Percentiles rank a stretch among this genome's conserved stretches.
These are phyloP conservation scores for Themeda triandra DNA, from an alignment of 176 grass and related monocot genomes.

Conservation along the genomic window DNA sequence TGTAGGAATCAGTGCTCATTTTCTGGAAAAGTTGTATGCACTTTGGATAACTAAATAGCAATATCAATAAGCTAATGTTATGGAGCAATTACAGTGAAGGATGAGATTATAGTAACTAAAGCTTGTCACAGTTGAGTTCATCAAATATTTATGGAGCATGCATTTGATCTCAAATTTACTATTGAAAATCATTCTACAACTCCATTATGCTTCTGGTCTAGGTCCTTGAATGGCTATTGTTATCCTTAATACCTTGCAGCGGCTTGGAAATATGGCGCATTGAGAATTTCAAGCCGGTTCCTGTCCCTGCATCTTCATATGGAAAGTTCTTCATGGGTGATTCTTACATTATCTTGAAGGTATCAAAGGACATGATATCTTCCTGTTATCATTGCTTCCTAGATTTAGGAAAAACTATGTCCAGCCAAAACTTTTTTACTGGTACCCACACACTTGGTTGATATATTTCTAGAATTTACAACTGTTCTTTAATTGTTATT, in stretches of 20 bases:
- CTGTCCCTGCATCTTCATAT: conserved; percentile 52
- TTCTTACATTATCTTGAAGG: conserved; percentile 80
- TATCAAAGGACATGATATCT: conserved; percentile 22
- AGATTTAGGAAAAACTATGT: not conserved
- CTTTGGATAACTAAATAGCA: not conserved
- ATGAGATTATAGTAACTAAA: not conserved
- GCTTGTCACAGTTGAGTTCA: not conserved
- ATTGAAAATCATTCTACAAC: not conserved
- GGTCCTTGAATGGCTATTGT: not conserved
- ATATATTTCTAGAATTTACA: not conserved
- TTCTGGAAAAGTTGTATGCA: not conserved
- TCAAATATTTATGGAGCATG: not conserved
- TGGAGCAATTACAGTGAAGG: not conserved
- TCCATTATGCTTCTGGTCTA: conserved; percentile 1
- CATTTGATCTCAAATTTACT: not conserved
- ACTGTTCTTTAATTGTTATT: not conserved
- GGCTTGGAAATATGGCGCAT: conserved; percentile 79
- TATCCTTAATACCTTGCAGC: conserved; percentile 34
- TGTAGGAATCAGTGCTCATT: not conserved
- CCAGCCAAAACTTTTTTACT: conserved; percentile 4
- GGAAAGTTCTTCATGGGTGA: conserved; percentile 77
- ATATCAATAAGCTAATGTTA: not conserved
- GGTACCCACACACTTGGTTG: not conserved
- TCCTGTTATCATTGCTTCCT: not conserved
- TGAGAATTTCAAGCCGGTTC: conserved; percentile 66